Base-by-base conservation (phyloP, 164 flowering plant genomes). In the Piper betle region DNA sequence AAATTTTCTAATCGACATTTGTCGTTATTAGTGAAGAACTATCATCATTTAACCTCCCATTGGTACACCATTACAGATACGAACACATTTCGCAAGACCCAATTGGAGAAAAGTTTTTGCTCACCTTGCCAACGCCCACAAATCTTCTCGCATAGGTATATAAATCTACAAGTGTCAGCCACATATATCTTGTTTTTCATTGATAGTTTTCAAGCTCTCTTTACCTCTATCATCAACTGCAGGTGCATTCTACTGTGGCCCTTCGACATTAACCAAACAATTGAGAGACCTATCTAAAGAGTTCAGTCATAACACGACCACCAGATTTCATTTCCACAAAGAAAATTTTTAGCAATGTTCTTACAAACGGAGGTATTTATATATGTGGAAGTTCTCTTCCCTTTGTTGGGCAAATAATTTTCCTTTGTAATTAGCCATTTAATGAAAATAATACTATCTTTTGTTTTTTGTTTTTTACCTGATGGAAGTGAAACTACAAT, bases 181-280 rank as follows among this genome's bases (percentile, higher is more conserved):
- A 39, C 20, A 39, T 57, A 20, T 4, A 41, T 38, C 20, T 11
- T 9, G 8, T 17, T 25, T 25, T 25, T 25, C 33, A 17, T 39
- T 42, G 8, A 40, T 19, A 6, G 33, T 19, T n/a, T 25, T 8
- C 11, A 25, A 4, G 3, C 37, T 25, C 39, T 55, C 15, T 20
- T 38, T 37, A 37, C 48, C 4, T 16, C 61, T 57, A 18, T 9
- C 53, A 53, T 37, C 17, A 57, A 33, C 68, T 81, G 73, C 85
- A 89, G 97, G 94, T 62, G 97, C 90, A 1, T 93, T 93, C 83
- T 90, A 93, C 68, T 90, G 99, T 72, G 99, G 99, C 77, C 80
- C 83, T 57, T 66, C 87, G 0, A 71, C 79, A 16, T 84, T 90
- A 19, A 76, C 83, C 20, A 74, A 80, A 73, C 73, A 74, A 41